These are phyloP conservation scores for Kwoniella dendrophila DNA, from an alignment of 768 basidiomycete species.

Conservation along the genomic window DNA sequence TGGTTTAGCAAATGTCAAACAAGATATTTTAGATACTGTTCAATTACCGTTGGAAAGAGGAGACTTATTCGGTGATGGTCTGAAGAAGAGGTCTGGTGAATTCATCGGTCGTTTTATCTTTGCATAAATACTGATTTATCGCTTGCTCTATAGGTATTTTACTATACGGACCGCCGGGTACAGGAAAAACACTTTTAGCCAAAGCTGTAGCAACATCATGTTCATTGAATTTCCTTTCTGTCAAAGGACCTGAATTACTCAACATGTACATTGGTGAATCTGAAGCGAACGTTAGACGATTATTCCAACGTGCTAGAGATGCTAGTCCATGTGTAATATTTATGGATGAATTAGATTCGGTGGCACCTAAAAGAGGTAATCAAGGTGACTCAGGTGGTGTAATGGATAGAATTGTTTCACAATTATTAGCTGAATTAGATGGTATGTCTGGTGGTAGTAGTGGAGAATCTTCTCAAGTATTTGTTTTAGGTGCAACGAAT, in stretches of 20 bases:
- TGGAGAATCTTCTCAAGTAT: slow-evolving; percentile 68
- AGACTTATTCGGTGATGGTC: slow-evolving; percentile 81
- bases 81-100: slow-evolving; percentile 93
- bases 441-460: slow-evolving; percentile 67
- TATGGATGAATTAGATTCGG: slow-evolving; percentile 93
- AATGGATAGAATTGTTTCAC: slow-evolving; percentile 97
- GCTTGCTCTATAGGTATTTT: slow-evolving; percentile 67
- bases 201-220: slow-evolving; percentile 96
- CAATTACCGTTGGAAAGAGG: slow-evolving; percentile 88
- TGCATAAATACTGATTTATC: slow-evolving; percentile 6
- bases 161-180: slow-evolving; percentile 92
- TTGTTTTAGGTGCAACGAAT: slow-evolving; percentile 95
- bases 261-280: slow-evolving; percentile 99
- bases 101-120: not conserved
- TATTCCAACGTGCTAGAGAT: slow-evolving; percentile 88
- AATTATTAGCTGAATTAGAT: slow-evolving; percentile 89
- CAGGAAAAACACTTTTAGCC: slow-evolving; percentile 90
- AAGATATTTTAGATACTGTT: slow-evolving; percentile 93
- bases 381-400: slow-evolving; percentile 96
- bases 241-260: slow-evolving; percentile 91
- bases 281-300: slow-evolving; percentile 64
- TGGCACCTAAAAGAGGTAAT: slow-evolving; percentile 91
- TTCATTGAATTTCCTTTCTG: slow-evolving; percentile 93
- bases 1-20: slow-evolving; percentile 80
- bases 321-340: slow-evolving; percentile 94